phyloP scores from a whole-genome alignment of 176 grass and related monocot species.

The Carex myosuroides region DNA sequence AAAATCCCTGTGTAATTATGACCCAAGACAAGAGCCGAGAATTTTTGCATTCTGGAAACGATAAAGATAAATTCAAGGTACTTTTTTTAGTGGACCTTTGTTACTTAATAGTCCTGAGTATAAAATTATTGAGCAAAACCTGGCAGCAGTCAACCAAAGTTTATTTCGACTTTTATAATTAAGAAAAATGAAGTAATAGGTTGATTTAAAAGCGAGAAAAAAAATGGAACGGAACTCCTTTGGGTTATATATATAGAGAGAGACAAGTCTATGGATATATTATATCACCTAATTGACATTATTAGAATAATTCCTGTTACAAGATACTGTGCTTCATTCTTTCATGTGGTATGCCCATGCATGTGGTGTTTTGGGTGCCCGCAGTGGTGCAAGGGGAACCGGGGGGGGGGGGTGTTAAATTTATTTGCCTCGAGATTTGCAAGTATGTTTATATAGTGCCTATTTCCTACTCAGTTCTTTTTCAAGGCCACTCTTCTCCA shows the following conservation, averaged over 20 bases:
- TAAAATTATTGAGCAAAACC: constrained; percentile 1
- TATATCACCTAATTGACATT: not conserved
- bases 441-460: not conserved
- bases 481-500: constrained; percentile 97
- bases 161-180: constrained; percentile 2
- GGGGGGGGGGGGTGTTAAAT: not conserved
- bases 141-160: not conserved
- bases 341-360: not conserved
- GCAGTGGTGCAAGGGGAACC: not conserved
- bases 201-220: not conserved
- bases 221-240: not conserved
- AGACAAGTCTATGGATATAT: not conserved
- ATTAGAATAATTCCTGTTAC: not conserved
- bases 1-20: constrained; percentile 99
- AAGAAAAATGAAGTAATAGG: not conserved
- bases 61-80: constrained; percentile 95
- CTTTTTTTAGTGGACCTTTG: constrained; percentile 8
- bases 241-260: not conserved
- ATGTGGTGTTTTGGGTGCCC: not conserved
- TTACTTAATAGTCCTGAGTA: not conserved
- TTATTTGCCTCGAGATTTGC: not conserved
- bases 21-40: constrained; percentile 97
- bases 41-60: constrained; percentile 91
- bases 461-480: constrained; percentile 59
- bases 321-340: not conserved